These are phyloP conservation scores for Phallus indusiatus DNA, from an alignment of 768 basidiomycete genomes.

Conservation along the genomic window DNA sequence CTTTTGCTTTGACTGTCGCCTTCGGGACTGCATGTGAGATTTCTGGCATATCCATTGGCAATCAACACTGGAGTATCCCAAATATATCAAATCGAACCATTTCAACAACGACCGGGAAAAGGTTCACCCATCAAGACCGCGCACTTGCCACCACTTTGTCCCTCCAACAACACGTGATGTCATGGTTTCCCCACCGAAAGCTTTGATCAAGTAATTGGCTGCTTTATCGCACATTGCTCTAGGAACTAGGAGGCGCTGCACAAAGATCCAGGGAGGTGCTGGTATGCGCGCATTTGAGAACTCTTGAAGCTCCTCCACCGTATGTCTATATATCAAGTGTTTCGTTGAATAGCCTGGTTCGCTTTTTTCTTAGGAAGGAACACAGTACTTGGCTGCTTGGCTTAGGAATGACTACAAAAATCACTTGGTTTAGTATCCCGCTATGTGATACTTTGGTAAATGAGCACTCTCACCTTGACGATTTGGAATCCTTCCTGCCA, in stretches of 20 bases:
- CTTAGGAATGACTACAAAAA: slow-evolving; percentile 58
- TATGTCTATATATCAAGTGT: slow-evolving; percentile 42
- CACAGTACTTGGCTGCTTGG: slow-evolving; percentile 53
- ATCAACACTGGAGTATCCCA: slow-evolving; percentile 21
- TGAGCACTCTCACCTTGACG: slow-evolving; percentile 47
- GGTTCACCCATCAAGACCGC: slow-evolving; percentile 54
- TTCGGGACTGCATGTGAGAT: slow-evolving; percentile 36
- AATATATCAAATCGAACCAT: background rate
- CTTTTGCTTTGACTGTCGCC: slow-evolving; percentile 27
- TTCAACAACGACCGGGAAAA: slow-evolving; percentile 13
- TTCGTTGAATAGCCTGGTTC: background rate
- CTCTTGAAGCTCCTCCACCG: slow-evolving; percentile 76
- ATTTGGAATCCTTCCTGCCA: slow-evolving; percentile 76
- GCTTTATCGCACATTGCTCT: slow-evolving; percentile 68
- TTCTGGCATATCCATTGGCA: slow-evolving; percentile 27
- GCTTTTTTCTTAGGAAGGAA: background rate
- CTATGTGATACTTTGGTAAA: background rate
- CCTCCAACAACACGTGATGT: slow-evolving; percentile 71
- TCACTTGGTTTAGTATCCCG: background rate
- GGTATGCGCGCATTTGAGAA: slow-evolving; percentile 65
- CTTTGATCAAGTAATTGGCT: slow-evolving; percentile 60
- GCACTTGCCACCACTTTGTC: slow-evolving; percentile 96
- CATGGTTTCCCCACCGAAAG: slow-evolving; percentile 71
- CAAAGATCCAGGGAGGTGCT: slow-evolving; percentile 75
- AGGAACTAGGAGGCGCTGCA: slow-evolving; percentile 63